Percentiles rank a stretch among this genome's conserved stretches.
These are phyloP conservation scores for Pleurotus giganteus DNA, from an alignment of 768 basidiomycete species.

Conservation along the genomic window DNA sequence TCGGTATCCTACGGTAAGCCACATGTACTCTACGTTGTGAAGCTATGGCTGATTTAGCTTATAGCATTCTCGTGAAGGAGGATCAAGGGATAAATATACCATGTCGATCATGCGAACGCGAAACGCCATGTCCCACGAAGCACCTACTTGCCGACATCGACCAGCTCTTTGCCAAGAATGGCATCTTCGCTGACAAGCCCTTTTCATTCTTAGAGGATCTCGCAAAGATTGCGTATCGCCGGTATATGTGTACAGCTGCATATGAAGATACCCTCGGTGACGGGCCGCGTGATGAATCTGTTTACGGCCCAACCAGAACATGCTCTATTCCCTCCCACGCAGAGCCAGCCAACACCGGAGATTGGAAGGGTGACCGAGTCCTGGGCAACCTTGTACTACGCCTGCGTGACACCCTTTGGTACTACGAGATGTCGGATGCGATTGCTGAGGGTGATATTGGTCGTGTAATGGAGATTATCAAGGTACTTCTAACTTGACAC, in stretches of 20 bases:
- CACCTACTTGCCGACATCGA: neutral
- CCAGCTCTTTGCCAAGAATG: neutral
- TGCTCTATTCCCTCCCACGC: neutral
- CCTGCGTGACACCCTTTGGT: constrained; percentile 18
- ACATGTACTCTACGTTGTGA: neutral
- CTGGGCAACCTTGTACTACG: constrained; percentile 21
- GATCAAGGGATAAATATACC: no score
- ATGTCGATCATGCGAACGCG: no score
- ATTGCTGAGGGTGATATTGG: constrained; percentile 29
- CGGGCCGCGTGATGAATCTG: neutral
- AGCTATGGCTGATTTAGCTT: no score
- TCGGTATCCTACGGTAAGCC: constrained; percentile 12
- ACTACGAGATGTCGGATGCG: constrained; percentile 20
- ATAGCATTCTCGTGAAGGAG: no score
- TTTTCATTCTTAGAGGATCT: neutral
- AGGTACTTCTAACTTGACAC: constrained; percentile 15
- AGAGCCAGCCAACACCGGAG: neutral
- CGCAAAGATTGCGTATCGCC: constrained; percentile 1
- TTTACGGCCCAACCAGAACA: neutral
- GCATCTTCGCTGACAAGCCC: neutral
- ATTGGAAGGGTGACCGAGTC: constrained; percentile 18
- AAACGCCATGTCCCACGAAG: neutral
- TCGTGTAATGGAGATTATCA: constrained; percentile 23
- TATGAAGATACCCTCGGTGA: constrained; percentile 10
- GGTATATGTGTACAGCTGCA: constrained; percentile 9